Evolutionary conservation across 805 yeast species (phyloP), one percentile per base, ranked within the genome.

Genomic region (Schizosaccharomyces osmophilus): DNA sequence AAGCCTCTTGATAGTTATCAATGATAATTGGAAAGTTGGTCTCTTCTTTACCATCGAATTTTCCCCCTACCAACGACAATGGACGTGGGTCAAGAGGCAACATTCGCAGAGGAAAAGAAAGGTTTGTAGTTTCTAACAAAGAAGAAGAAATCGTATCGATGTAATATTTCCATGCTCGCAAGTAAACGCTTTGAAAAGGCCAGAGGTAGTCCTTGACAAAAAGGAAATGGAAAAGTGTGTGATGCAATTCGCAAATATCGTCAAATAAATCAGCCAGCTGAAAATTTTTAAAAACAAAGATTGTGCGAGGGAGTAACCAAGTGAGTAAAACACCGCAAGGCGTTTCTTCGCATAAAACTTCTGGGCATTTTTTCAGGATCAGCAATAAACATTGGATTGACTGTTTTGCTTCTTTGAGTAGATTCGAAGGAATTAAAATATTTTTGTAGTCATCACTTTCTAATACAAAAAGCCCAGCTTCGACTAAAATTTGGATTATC

Each of bases 381-480:
- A 51, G 17, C 17, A 51, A 2, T 24, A 51, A 29, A 22, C 31
- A 22, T 24, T 51, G 36, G 31, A 51, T 22, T 8, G 57, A 51
- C 19, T 24, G 57, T 17, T 51, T 17, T 9, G 57, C 57, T 51
- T 51, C 36, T 51, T 29, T 51, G 3, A 51, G 57, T 5, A 51
- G 8, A 17, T 24, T 22, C 11, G 36, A 17, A 51, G 31, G n/a
- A 17, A 22, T 22, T 17, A 51, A 9, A 17, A 19, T 29, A 24
- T 22, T 17, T 29, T 22, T 29, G 8, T 22, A 24, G 11, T 51
- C 36, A 24, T 51, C 36, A 29, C 26, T 17, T 24, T 41, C 39
- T 15, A 61, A 57, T n/a, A 26, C 26, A 8, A 59, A 48, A 26
- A 61, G 31, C 8, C 61, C 63, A 15, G 43, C 39, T 26, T 59